These are phyloP conservation scores for Ophiocordyceps robertsii DNA, from an alignment of 2,329 filamentous ascomycete genomes.

Conservation along the genomic window DNA sequence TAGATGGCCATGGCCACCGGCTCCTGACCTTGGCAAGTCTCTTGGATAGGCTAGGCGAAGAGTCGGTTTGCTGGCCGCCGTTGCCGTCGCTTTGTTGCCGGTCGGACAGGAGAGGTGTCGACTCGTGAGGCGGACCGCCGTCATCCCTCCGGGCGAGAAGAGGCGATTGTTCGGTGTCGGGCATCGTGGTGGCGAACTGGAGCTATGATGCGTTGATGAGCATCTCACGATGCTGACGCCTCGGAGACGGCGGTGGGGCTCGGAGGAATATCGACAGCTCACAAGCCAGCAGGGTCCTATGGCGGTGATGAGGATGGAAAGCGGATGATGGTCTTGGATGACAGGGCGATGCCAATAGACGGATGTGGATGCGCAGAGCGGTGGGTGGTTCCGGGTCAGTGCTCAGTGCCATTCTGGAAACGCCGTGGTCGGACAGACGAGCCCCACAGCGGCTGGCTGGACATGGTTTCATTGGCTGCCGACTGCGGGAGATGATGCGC, in stretches of 20 bases:
- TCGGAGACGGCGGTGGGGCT: not conserved
- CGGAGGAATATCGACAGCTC: no score
- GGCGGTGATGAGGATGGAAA: no score
- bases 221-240: not conserved
- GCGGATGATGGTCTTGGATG: no score
- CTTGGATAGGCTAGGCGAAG: conserved; percentile 7
- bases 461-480: no score
- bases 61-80: conserved; percentile 21
- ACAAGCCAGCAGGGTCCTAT: no score
- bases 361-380: no score
- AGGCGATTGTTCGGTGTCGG: conserved; percentile 30
- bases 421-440: no score
- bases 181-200: conserved; percentile 19
- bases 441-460: no score
- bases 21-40: conserved; percentile 11
- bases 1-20: conserved; percentile 54
- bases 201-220: not conserved
- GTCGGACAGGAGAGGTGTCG: conserved; percentile 36
- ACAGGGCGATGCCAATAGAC: no score
- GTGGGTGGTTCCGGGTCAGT: no score
- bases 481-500: no score
- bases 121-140: conserved; percentile 22
- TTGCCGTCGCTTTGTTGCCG: conserved; percentile 8
- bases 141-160: conserved; percentile 24
- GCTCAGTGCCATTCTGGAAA: no score